Evolutionary conservation across 306 rosid species (phyloP).

Genomic region (Cicer yamashitae): DNA sequence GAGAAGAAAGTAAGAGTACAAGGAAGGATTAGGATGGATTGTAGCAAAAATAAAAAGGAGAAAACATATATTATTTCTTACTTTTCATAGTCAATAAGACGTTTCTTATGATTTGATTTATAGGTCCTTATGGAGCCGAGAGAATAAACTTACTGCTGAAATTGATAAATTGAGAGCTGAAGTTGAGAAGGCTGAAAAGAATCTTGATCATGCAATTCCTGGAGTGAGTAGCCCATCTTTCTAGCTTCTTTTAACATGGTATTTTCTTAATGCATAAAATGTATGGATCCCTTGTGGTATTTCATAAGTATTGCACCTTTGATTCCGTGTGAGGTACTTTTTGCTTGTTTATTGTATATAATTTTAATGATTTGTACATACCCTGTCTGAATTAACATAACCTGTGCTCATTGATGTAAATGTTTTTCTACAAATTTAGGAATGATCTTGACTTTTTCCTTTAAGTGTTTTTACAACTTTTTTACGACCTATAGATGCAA

Average conservation of each 20-base stretch:
- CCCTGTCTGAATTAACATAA: conserved; percentile 6
- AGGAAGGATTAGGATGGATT: neutral
- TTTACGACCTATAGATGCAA: neutral
- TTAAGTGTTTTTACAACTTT: neutral
- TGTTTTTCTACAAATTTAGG: neutral
- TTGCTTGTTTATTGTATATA: conserved; percentile 23
- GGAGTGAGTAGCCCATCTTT: conserved; percentile 74
- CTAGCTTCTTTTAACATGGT: conserved; percentile 42
- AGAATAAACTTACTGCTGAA: conserved; percentile 79
- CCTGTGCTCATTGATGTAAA: conserved; percentile 1
- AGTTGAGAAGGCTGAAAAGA: conserved; percentile 94
- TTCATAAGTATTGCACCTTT: conserved; percentile 3
- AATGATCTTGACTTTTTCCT: conserved; percentile 4
- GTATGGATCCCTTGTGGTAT: conserved; percentile 17
- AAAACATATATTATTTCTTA: neutral
- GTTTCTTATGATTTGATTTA: conserved; percentile 27
- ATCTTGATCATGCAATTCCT: conserved; percentile 97
- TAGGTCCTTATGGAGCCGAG: conserved; percentile 84
- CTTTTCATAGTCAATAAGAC: conserved; percentile 13
- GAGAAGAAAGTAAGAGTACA: neutral
- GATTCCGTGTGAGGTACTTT: neutral
- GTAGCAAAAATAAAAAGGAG: conserved; percentile 19
- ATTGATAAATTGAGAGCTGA: conserved; percentile 87
- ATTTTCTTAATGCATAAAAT: conserved; percentile 42
- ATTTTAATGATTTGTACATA: conserved; percentile 2